Base-by-base conservation (phyloP, 2,329 filamentous ascomycete genomes). In the Emericellopsis cladophorae region DNA sequence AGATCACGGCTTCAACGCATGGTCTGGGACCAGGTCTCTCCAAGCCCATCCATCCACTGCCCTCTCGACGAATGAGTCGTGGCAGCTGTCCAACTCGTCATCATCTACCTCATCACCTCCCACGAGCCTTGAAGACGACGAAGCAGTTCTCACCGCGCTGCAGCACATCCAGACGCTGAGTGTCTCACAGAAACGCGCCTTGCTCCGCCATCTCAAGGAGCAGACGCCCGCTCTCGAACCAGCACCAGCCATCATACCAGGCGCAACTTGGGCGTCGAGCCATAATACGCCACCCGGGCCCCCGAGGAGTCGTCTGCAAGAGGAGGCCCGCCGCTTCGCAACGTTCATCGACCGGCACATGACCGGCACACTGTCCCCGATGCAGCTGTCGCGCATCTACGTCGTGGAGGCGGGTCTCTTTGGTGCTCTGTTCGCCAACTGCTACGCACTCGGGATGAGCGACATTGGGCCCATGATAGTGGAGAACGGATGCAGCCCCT, bases 401-500 rank as follows among this genome's bases (percentile, higher is more conserved):
- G 42, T 42, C 8, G 46, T 37, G 39, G 45, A 51, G 15, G 34
- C 42, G 10, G 49, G 51, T 7, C 51, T 60, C 39, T 62, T 64
- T 45, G 52, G 53, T 6, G 54, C 55, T 8, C 48, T 61, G 2
- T 46, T 65, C 5, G 55, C 58, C 10, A 66, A 65, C 42, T 54
- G 55, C 7, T 54, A 60, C 21, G 58, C 55, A 35, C 50, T 58
- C n/a, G 57, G 57, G 18, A 51, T 57, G 46, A 31, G 36, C 4
- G 46, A 52, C 18, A 37, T 52, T 4, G 47, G 54, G 12, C 38
- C 46, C 21, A 42, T 60, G 8, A 48, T 59, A 7, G 40, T 36
- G 9, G 50, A 52, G 1, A 54, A 53, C 9, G 48, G 52, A 2
- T 42, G 60, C 26, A 61, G 57, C 38, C 47, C 56, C n/a, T 60